Evolutionary conservation across 495 filamentous ascomycete genomes (phyloP).

Genomic region (Thozetella sp.): DNA sequence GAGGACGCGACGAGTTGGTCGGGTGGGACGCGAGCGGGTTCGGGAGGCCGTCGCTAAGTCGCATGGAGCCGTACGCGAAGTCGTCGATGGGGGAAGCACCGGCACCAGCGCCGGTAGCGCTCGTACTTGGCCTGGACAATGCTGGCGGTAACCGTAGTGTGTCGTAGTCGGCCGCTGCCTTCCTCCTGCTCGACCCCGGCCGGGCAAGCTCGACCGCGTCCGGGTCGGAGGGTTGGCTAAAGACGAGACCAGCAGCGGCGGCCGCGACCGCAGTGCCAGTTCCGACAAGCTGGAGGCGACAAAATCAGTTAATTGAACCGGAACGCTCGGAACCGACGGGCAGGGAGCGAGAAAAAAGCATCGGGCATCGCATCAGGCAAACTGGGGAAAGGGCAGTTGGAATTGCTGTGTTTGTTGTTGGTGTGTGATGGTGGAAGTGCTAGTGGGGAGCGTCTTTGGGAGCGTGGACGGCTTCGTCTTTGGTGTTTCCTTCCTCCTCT

Average conservation of each 20-base stretch:
- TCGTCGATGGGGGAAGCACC: slow-evolving; percentile 31
- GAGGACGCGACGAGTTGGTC: slow-evolving; percentile 23
- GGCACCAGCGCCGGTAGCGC: slow-evolving; percentile 26
- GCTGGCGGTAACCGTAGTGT: slow-evolving; percentile 27
- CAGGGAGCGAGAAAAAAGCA: too few relatives aligned
- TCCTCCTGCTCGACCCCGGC: slow-evolving; percentile 39
- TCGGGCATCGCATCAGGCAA: background rate
- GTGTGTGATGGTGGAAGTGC: slow-evolving; percentile 1
- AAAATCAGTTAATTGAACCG: slow-evolving; percentile 1
- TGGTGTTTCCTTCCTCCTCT: too few relatives aligned
- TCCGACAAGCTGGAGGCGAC: slow-evolving; percentile 50
- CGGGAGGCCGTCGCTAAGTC: slow-evolving; percentile 19
- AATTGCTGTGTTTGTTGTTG: background rate
- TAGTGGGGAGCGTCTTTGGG: slow-evolving; percentile 1
- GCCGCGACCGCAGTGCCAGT: slow-evolving; percentile 61
- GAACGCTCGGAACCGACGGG: too few relatives aligned
- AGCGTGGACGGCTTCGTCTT: background rate
- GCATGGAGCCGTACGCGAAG: slow-evolving; percentile 30
- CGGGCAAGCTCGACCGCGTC: slow-evolving; percentile 15
- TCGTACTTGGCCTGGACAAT: slow-evolving; percentile 42
- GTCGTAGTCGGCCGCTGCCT: slow-evolving; percentile 41
- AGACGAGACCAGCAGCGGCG: slow-evolving; percentile 55
- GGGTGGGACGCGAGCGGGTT: slow-evolving; percentile 27
- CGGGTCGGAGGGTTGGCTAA: slow-evolving; percentile 47
- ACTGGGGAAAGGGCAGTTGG: slow-evolving; percentile 11